Evolutionary conservation across 2,329 filamentous ascomycete species (phyloP), one percentile per base, ranked within the genome.

Genomic region (Geosmithia morbida): DNA sequence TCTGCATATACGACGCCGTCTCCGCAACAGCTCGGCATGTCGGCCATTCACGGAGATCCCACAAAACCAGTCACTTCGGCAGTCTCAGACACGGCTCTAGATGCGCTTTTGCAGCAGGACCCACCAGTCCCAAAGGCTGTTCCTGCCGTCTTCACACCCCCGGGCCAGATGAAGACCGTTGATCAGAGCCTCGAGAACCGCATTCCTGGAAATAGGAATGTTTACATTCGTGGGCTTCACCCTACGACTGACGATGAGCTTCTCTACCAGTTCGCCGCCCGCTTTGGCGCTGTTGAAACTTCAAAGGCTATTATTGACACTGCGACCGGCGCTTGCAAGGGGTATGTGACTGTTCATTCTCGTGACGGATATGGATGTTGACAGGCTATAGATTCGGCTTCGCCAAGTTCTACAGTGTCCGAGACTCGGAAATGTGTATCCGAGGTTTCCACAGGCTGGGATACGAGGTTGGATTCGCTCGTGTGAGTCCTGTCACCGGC

Each of bases 241-340:
- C 90, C 92, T 0, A 90, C 94, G 56, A 98, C 90, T 1, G 92
- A 94, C 45, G 92, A 98, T 58, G 85, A 94, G 45, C 83, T 94
- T 60, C 71, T 98, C 17, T 77, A 85, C 56, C 73, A 74, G 42
- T 97, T 92, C 67, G 84, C 90, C 42, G 74, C 79, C 55, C 85
- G 90, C 46, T 98, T 97, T 60, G 94, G 92, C 41, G 81, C 84
- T 51, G 92, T 98, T 49, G 87, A 95, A 67, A 94, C 89, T 54
- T 96, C 88, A 59, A 98, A 98, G 73, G 92, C 94, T 14, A 98
- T 98, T 67, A 94, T 98, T 59, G 94, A 98, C 67, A 83, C 89
- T 46, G 82, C 85, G 55, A 94, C 87, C 45, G 87, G 88, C 50
- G 83, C 88, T 52, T 98, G 92, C 78, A 98, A 98, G 69, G 92